Base-by-base conservation (phyloP, 2,329 filamentous ascomycete species). In the Botrytis squamosa region DNA sequence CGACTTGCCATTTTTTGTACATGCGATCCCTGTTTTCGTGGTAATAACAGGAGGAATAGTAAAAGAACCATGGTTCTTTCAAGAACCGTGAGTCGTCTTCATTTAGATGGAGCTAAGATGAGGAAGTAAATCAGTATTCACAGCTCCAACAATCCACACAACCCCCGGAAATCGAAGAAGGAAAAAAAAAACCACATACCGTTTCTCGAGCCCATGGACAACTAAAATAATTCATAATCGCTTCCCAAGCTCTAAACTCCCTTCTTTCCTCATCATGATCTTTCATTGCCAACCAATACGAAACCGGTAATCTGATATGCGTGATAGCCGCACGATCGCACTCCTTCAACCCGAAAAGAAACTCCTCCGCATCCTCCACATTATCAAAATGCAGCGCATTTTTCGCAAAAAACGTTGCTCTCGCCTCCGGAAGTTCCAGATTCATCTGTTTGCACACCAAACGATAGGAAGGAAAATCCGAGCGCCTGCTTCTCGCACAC, bases 371-470 rank as follows among this genome's bases (percentile, higher is more conserved):
- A 22, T 57, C 71, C 14, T 64, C 14, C 38, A 76, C 22, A 55
- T 77, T 68, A 18, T 72, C 70, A 52, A 78, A 79, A 33, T 79
- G 78, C 8, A 79, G 75, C 29, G 75, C 76, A 60, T 74, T 78
- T 5, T 68, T 38, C 2, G 75, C 72, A 29, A 74, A 76, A 25
- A 78, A 74, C 16, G 57, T 64, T 14, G 18, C 29, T 18, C 74
- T 40, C 12, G n/a, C 22, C 18, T 71, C 64, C 2, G 73, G 74
- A 4, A 76, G 60, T 20, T 79, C 77, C 4, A 75, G 46, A 10
- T 70, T 46, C 33, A 78, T 76, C 55, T 76, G 74, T 55, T 74
- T 78, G 74, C 77, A 79, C 25, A 75, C 74, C 7, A 73, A 44
- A 29, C 70, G 75, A 60, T 75, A 73, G 29, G 55, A 64, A 16